A percentile compares a stretch with the other conserved stretches of the same genome.
Evolutionary conservation across 225 moss, liverwort and hornwort species (phyloP).

Genomic region (Bryoerythrophyllum caledonicum): DNA sequence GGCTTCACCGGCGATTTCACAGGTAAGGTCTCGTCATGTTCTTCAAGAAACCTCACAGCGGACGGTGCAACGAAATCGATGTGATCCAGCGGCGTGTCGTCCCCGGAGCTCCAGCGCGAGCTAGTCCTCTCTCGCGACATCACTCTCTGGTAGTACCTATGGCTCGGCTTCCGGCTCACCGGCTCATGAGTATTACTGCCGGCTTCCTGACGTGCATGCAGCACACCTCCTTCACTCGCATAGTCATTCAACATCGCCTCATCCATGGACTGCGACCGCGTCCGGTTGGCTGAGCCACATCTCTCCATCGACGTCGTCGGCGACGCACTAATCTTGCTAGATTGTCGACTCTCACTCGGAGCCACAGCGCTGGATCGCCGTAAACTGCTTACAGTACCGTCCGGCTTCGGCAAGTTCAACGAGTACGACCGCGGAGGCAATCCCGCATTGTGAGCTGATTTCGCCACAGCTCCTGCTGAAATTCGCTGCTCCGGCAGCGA

Average conservation of each 20-base stretch:
- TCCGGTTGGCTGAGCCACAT: neutral
- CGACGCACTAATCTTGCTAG: constrained; percentile 19
- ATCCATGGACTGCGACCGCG: constrained; percentile 27
- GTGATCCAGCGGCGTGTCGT: constrained; percentile 6
- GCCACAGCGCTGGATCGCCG: constrained; percentile 51
- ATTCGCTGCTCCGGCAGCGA: neutral
- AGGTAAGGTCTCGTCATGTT: constrained; percentile 32
- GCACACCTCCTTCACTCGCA: constrained; percentile 10
- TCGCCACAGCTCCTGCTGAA: neutral
- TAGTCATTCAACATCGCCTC: constrained; percentile 34
- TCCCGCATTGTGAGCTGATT: neutral
- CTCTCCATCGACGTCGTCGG: constrained; percentile 15
- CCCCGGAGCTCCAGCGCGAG: constrained; percentile 30
- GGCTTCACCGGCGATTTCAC: constrained; percentile 43
- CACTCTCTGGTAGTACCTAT: constrained; percentile 22
- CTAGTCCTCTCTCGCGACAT: constrained; percentile 21
- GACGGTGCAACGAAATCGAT: constrained; percentile 73
- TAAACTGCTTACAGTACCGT: constrained; percentile 41
- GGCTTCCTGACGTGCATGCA: constrained; percentile 14
- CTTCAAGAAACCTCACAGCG: constrained; percentile 61
- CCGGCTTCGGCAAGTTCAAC: constrained; percentile 4
- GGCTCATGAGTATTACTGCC: too few relatives aligned
- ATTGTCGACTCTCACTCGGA: constrained; percentile 43
- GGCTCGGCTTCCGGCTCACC: constrained; percentile 27
- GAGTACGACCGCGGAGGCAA: neutral